Base-by-base conservation (phyloP, 768 basidiomycete species). In the Termitomyces sp. region DNA sequence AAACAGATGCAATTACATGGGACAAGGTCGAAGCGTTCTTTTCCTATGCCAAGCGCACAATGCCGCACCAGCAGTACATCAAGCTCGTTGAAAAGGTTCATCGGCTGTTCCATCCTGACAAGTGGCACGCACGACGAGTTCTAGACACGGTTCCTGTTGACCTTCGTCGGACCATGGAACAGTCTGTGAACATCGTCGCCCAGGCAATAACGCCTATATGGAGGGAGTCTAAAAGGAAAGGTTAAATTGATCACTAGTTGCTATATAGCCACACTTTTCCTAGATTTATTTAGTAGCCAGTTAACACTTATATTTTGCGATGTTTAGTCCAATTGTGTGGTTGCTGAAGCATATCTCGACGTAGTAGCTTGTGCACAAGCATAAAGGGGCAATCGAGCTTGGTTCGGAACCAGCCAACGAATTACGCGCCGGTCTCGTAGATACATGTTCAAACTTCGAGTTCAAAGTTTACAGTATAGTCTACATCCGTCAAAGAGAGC, bases 31-130 rank as follows among this genome's bases (percentile, higher is more conserved):
- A 60, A 55, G 40, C 22, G n/a, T 60, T 60, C 43, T 56, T 60
- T 46, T 26, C 36, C 10, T 52, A 38, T 28, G 54, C 35, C 32
- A 50, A 47, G 16, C 33, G 18, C 9, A 30, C 36, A 22, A 36
- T 33, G 22, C 20, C 30, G 8, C 6, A 38, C 36, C 36, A 52
- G 9, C 16, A 38, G 36, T 57, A 60, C 36, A 41, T 26, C 52
- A 57, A 52, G 14, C 36, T 60, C 13, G 32, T 62, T 9, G 51
- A 44, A 52, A 45, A 33, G 18, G 47, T 52, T 16, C 55, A 60
- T n/a, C 46, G 36, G 22, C 4, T 54, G 43, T 62, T 62, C 50
- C 60, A 60, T 49, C 61, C 55, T 41, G 61, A 62, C 35, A 53
- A 50, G 41, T 62, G 61, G 61, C 48, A 44, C n/a, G 56, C 61